phyloP scores from a whole-genome alignment of 768 basidiomycete genomes.

The Hypsizygus marmoreus region DNA sequence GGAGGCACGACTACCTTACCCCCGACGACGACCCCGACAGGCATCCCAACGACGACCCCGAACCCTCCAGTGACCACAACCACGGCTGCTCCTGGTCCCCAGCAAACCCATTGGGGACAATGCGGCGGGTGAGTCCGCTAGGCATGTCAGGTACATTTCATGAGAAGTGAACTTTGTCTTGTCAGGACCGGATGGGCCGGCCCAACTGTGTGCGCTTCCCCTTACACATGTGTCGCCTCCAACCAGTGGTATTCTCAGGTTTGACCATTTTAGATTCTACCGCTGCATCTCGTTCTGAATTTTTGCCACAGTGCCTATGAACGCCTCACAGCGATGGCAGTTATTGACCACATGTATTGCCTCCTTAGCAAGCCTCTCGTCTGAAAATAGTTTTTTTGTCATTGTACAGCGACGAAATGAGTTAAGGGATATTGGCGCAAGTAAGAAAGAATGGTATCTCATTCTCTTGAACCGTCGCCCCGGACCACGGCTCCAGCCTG shows the following conservation, averaged over 20 bases:
- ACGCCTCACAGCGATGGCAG: neutral
- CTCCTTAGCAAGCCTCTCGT: too few species aligned
- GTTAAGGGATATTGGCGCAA: too few species aligned
- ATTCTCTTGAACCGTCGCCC: slow-evolving; percentile 18
- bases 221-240: slow-evolving; percentile 20
- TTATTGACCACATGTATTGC: too few species aligned
- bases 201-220: slow-evolving; percentile 22
- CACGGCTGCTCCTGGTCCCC: slow-evolving; percentile 11
- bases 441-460: slow-evolving; percentile 7
- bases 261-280: neutral
- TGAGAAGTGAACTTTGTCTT: neutral
- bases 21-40: slow-evolving; percentile 16
- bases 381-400: too few species aligned
- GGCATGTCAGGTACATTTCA: slow-evolving; percentile 8
- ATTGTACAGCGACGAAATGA: too few species aligned
- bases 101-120: slow-evolving; percentile 23
- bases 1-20: slow-evolving; percentile 18
- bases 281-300: neutral
- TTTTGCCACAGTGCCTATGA: neutral
- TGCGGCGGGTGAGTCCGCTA: slow-evolving; percentile 20
- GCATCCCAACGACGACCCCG: slow-evolving; percentile 18
- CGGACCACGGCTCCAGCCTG: slow-evolving; percentile 44
- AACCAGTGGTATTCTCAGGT: slow-evolving; percentile 28
- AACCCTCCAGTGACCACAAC: slow-evolving; percentile 19
- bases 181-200: slow-evolving; percentile 30